Conservation (phyloP, 768 basidiomycete genomes). For the Leccinellum rugosiceps region DNA sequence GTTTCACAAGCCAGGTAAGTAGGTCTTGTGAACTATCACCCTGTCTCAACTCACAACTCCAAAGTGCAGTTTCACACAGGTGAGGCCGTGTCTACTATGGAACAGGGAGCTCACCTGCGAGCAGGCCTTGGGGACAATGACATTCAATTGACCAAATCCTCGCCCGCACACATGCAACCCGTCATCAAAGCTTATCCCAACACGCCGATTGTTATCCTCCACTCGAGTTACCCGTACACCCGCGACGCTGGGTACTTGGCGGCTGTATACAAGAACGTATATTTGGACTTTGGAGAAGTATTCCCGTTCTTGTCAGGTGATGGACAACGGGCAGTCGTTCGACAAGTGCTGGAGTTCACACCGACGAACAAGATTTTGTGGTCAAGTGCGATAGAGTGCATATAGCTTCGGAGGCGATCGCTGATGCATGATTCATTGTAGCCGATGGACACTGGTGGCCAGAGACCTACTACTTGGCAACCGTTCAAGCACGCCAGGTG, state of each 20-base stretch:
- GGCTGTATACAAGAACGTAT: constrained; percentile 70
- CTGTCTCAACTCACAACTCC: background rate
- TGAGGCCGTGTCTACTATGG: background rate
- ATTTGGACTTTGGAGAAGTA: constrained; percentile 76
- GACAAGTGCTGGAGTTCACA: constrained; percentile 63
- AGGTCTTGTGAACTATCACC: constrained; percentile 1
- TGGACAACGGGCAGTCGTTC: constrained; percentile 59
- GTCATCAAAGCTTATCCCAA: constrained; percentile 62
- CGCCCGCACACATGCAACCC: constrained; percentile 66
- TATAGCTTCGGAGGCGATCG: background rate
- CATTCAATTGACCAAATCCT: constrained; percentile 52
- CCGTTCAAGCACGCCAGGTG: constrained; percentile 58
- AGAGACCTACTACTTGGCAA: constrained; percentile 70
- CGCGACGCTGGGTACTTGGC: constrained; percentile 77
- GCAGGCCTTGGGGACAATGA: constrained; percentile 69
- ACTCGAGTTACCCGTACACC: constrained; percentile 75
- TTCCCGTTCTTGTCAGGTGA: constrained; percentile 64
- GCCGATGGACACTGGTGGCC: constrained; percentile 54
- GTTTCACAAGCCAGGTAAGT: constrained; percentile 66
- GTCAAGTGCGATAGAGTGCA: constrained; percentile 53
- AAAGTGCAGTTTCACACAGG: constrained; percentile 83
- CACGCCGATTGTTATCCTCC: constrained; percentile 64
- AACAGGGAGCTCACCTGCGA: background rate
- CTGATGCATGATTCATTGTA: constrained; percentile 2
- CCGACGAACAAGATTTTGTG: constrained; percentile 81